Percentiles rank a stretch among this genome's conserved stretches.
These are phyloP conservation scores for Apiospora aurea DNA, from an alignment of 2,329 filamentous ascomycete genomes.

Conservation along the genomic window DNA sequence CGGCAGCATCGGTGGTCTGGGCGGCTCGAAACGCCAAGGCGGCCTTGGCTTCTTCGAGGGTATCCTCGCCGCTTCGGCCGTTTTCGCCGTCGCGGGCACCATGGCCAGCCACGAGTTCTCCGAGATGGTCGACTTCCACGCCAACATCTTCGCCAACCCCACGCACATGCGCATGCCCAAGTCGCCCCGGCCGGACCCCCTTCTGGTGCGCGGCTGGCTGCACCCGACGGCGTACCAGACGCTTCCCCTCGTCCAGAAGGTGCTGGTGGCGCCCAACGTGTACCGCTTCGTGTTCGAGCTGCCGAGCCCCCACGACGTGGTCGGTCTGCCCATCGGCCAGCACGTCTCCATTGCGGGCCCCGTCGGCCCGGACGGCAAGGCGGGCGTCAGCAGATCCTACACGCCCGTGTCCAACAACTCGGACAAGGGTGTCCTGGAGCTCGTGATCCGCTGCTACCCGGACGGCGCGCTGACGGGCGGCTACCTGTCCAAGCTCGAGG, in stretches of 20 bases:
- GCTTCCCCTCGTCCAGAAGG: conserved; percentile 52
- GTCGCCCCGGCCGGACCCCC: conserved; percentile 46
- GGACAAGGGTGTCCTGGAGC: conserved; percentile 56
- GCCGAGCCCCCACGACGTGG: conserved; percentile 50
- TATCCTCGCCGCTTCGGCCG: conserved; percentile 44
- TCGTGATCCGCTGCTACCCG: conserved; percentile 60
- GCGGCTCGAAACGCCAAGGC: conserved; percentile 26
- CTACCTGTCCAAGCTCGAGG: conserved; percentile 54
- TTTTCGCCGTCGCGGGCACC: conserved; percentile 43
- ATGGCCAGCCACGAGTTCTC: conserved; percentile 41
- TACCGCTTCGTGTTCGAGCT: conserved; percentile 57
- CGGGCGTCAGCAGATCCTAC: conserved; percentile 56
- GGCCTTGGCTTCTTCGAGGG: conserved; percentile 47
- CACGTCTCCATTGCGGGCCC: conserved; percentile 60
- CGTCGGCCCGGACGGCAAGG: conserved; percentile 44
- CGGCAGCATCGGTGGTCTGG: conserved; percentile 5
- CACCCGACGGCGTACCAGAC: conserved; percentile 55
- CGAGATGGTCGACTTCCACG: conserved; percentile 42
- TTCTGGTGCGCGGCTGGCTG: conserved; percentile 55
- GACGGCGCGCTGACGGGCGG: conserved; percentile 57
- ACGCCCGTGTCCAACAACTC: conserved; percentile 60
- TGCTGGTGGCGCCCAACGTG: conserved; percentile 49
- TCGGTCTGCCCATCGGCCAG: conserved; percentile 64
- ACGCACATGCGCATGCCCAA: conserved; percentile 49
- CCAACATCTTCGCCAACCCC: conserved; percentile 44